Evolutionary conservation across 2,329 filamentous ascomycete genomes (phyloP).

Genomic region (Blastomyces silverae): DNA sequence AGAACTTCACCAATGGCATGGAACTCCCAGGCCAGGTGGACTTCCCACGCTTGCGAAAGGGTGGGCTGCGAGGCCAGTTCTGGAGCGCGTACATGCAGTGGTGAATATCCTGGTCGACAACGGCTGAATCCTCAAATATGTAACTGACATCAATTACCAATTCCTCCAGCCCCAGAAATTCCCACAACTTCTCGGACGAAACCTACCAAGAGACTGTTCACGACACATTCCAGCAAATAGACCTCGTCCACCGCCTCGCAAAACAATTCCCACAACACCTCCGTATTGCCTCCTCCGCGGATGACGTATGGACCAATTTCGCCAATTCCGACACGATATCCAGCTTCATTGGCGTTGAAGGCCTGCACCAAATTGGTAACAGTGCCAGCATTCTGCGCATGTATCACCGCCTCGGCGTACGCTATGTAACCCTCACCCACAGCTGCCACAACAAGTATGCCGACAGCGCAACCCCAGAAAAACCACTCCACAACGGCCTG

Average conservation of each 20-base stretch:
- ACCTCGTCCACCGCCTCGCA: slow-evolving; percentile 61
- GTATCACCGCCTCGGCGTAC: slow-evolving; percentile 70
- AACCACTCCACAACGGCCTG: slow-evolving; percentile 53
- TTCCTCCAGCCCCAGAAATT: slow-evolving; percentile 4
- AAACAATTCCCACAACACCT: slow-evolving; percentile 61
- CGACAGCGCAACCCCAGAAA: slow-evolving; percentile 62
- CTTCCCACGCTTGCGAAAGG: slow-evolving; percentile 63
- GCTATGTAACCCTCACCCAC: slow-evolving; percentile 84
- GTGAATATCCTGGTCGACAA: slow-evolving; percentile 33
- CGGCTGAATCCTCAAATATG: not conserved
- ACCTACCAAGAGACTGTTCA: slow-evolving; percentile 48
- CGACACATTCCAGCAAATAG: slow-evolving; percentile 66
- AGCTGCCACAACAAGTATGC: slow-evolving; percentile 90
- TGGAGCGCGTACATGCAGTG: slow-evolving; percentile 79
- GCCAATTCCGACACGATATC: slow-evolving; percentile 62
- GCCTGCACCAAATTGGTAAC: slow-evolving; percentile 90
- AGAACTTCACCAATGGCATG: slow-evolving; percentile 66
- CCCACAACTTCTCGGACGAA: slow-evolving; percentile 26
- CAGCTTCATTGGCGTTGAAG: slow-evolving; percentile 74
- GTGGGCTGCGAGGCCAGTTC: slow-evolving; percentile 68
- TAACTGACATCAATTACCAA: not conserved
- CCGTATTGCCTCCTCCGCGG: slow-evolving; percentile 47
- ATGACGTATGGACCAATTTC: slow-evolving; percentile 55
- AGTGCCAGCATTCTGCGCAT: slow-evolving; percentile 59
- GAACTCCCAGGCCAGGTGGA: slow-evolving; percentile 67